Percentiles rank a stretch among this genome's conserved stretches.
These are phyloP conservation scores for Suhomyces chickasaworum DNA, from an alignment of 1,139 yeast species.

Conservation along the genomic window DNA sequence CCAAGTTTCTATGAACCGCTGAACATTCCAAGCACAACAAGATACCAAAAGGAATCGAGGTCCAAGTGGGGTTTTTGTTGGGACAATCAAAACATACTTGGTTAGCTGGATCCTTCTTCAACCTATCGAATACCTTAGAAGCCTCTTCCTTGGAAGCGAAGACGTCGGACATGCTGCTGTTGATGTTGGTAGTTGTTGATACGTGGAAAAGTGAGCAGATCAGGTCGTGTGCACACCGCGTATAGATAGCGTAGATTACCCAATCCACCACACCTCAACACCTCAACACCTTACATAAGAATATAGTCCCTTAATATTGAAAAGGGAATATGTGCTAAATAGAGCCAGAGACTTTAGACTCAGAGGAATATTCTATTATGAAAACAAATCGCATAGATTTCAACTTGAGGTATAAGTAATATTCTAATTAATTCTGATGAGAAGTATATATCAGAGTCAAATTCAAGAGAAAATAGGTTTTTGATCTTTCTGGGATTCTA, in stretches of 20 bases:
- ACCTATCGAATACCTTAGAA: conserved; percentile 55
- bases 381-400: no score
- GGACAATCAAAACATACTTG: conserved; percentile 74
- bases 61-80: conserved; percentile 55
- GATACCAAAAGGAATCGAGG: conserved; percentile 52
- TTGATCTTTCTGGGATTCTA: no score
- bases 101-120: conserved; percentile 70
- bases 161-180: conserved; percentile 13
- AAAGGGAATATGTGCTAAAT: no score
- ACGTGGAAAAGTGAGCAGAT: conserved; percentile 12
- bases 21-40: conserved; percentile 52
- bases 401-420: no score
- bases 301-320: no score
- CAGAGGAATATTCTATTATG: no score
- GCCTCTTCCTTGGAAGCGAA: conserved; percentile 68
- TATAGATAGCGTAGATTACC: neutral
- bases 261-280: no score
- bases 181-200: conserved; percentile 5
- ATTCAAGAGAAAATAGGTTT: no score
- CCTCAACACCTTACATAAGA: no score
- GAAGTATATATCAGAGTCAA: no score
- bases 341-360: no score
- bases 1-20: conserved; percentile 52
- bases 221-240: conserved; percentile 8
- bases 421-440: no score